phyloP scores from a whole-genome alignment of 108 stramenopile species.

The Pseudonitzschia multistriata region DNA sequence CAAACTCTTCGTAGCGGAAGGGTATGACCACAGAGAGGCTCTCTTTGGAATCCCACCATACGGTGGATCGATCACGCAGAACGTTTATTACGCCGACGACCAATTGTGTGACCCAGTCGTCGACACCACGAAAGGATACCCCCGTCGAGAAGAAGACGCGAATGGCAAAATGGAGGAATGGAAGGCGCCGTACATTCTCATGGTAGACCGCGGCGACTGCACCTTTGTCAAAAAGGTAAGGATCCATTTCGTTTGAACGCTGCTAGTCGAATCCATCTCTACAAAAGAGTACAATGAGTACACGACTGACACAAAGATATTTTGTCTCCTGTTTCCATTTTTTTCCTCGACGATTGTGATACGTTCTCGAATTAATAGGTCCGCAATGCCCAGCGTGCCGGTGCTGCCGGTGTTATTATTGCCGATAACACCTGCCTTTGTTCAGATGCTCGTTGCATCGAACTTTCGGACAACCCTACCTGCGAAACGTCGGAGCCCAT shows the following conservation, averaged over 20 bases:
- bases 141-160: constrained; percentile 51
- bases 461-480: constrained; percentile 34
- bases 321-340: background rate
- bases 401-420: constrained; percentile 89
- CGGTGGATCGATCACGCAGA: constrained; percentile 82
- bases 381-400: constrained; percentile 89
- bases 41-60: constrained; percentile 94
- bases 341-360: background rate
- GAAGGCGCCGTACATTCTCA: constrained; percentile 83
- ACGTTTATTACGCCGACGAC: constrained; percentile 72
- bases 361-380: constrained; percentile 21
- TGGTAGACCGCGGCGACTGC: constrained; percentile 91
- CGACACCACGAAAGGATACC: constrained; percentile 56
- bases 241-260: background rate
- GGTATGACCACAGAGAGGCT: constrained; percentile 92
- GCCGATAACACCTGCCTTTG: constrained; percentile 92
- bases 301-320: background rate
- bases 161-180: constrained; percentile 61
- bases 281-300: background rate
- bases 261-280: background rate
- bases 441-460: constrained; percentile 33
- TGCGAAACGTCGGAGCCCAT: constrained; percentile 87
- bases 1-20: constrained; percentile 53
- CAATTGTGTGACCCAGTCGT: constrained; percentile 73
- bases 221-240: constrained; percentile 87